phyloP scores from a whole-genome alignment of 2,329 filamentous ascomycete genomes.

The Lizonia empirigonia region DNA sequence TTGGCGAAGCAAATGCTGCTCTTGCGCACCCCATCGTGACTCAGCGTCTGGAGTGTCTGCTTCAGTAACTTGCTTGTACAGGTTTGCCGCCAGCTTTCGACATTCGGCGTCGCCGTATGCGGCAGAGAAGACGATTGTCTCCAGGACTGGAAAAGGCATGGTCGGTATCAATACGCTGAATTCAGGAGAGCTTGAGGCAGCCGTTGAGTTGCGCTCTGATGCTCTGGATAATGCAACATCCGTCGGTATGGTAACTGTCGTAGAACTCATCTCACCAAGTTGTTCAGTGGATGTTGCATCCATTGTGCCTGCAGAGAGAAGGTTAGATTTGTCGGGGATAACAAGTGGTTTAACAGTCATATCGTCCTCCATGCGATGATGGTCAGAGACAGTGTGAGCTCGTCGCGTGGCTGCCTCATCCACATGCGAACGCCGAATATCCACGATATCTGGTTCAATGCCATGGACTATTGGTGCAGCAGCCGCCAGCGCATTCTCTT shows the following conservation, averaged over 20 bases:
- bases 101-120: not conserved
- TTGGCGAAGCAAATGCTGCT: not conserved
- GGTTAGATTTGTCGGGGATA: not conserved
- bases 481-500: not conserved
- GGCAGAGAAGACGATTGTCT: constrained; percentile 1
- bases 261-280: not conserved
- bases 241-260: no score
- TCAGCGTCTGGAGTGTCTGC: not conserved
- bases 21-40: not conserved
- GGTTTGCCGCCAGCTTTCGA: not conserved
- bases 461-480: not conserved
- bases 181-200: not conserved
- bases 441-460: constrained; percentile 2
- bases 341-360: not conserved
- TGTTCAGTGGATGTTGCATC: not conserved
- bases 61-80: not conserved
- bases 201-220: not conserved
- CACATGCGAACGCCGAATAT: not conserved
- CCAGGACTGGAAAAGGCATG: not conserved
- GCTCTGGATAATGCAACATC: not conserved
- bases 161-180: not conserved
- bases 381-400: not conserved
- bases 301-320: not conserved
- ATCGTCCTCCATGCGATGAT: not conserved
- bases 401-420: not conserved